Base-by-base conservation (phyloP, 768 basidiomycete species). In the Xerocomus brunneocitrinus region DNA sequence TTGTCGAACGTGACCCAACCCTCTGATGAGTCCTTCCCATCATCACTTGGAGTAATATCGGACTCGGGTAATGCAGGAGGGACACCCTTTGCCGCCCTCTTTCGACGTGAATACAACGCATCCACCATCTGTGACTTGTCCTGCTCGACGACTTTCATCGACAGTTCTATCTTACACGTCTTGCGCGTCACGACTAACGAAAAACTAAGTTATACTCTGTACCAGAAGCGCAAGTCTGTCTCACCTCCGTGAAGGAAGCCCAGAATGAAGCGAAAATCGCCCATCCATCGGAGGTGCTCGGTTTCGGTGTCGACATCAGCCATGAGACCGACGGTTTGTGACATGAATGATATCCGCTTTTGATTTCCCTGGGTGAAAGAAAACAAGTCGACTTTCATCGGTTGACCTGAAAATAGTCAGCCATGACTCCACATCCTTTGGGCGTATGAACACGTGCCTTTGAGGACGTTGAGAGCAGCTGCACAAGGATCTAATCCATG, bases 231-330 rank as follows among this genome's bases (percentile, higher is more conserved):
- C 14, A 13, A 1, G 13, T 8, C 16, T 31, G 22, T 7, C 82
- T 56, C 63, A 89, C 89, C 61, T 67, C 85, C 89, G 47, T 81
- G 76, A 3, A 94, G 63, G 63, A 82, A 81, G 8, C 92, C 92
- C 54, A 80, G 72, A 30, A 85, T 66, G 67, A 95, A 95, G 8
- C 92, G 84, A 12, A 77, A 73, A 62, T 86, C 87, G 9, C 92
- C 92, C 84, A 95, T 85, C 85, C 88, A 93, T 8, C 91, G 80
- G 39, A 94, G 69, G 60, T 89, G 73, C 55, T 94, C 91, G 2
- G 92, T 95, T 51, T 87, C 87, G 42, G 89, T 70, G 69, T 93
- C 91, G 38, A 91, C 54, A 57, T 94, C 90, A 3, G 92, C 90
- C 82, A 92, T 87, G 31, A 95, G 74, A 3, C 92, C 92, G 22